A percentile compares a stretch with the other conserved stretches of the same genome.
These are phyloP conservation scores for Mayamaea pseudoterrestris DNA, from an alignment of 108 stramenopile genomes.

Conservation along the genomic window DNA sequence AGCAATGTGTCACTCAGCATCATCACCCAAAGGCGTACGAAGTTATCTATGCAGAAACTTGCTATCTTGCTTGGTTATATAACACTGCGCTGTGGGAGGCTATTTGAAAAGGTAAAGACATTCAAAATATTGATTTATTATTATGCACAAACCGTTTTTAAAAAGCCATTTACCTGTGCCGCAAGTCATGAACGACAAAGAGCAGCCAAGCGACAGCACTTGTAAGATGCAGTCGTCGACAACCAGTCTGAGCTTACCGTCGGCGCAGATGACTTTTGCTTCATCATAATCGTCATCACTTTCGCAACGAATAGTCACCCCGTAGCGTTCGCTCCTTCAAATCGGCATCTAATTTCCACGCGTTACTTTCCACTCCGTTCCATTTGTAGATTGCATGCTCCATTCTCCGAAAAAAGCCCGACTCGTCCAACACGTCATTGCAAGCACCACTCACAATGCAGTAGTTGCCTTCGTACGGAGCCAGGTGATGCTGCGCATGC, in stretches of 20 bases:
- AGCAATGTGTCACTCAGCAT: neutral
- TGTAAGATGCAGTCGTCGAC: too few relatives aligned
- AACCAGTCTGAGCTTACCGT: too few relatives aligned
- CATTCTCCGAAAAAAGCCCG: constrained; percentile 72
- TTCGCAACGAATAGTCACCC: constrained; percentile 40
- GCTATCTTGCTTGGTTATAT: neutral
- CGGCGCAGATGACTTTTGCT: too few relatives aligned
- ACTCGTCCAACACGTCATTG: constrained; percentile 58
- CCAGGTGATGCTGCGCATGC: constrained; percentile 81
- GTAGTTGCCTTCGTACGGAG: constrained; percentile 87
- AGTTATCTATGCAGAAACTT: neutral
- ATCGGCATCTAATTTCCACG: constrained; percentile 76
- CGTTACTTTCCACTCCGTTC: constrained; percentile 79
- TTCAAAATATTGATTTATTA: too few relatives aligned
- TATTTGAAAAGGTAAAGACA: too few relatives aligned
- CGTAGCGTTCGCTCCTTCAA: constrained; percentile 48
- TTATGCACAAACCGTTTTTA: too few relatives aligned
- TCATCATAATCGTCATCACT: neutral
- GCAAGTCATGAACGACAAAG: too few relatives aligned
- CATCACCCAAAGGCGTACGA: neutral
- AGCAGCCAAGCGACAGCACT: too few relatives aligned
- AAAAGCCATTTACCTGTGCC: too few relatives aligned
- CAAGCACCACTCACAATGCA: constrained; percentile 80
- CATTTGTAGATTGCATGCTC: constrained; percentile 65
- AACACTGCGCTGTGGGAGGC: neutral